Base-by-base conservation (phyloP, 495 filamentous ascomycete genomes). In the Ascobolus immersus region DNA sequence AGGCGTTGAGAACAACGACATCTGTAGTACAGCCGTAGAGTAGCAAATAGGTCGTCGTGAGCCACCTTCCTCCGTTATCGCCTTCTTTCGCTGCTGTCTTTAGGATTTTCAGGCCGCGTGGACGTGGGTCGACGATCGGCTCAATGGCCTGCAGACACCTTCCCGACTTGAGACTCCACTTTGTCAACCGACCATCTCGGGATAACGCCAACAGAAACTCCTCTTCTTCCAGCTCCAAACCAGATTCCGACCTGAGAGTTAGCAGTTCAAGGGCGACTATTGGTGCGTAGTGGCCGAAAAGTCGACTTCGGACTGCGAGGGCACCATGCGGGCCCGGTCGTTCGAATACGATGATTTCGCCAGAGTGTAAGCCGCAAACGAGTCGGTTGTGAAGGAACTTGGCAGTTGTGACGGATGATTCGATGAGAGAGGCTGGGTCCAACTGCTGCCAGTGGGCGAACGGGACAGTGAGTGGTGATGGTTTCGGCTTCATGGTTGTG, bases 391-490 rank as follows among this genome's bases (percentile, higher is more conserved):
- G 20, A 18, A 41, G 32, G 25, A 44, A 36, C 2, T 32, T 38
- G 1, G 45, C 39, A 1, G 28, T 21, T 9, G 45, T 47, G 14
- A 48, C 32, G 2, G n/a, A 23, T 10, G 41, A 33, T 21, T 40
- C 37, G 11, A 31, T 10, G 24, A 39, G 37, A 11, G 38, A 33
- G 23, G 30, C 26, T 10, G 34, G 9, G 6, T 36, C 34, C n/a
- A n/a, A n/a, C n/a, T n/a, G n/a, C n/a, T n/a, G n/a, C 45, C 45
- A 48, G 33, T 48, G 41, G 29, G 40, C 31, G 10, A 44, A 48
- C 5, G 45, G 44, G 26, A 48, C 34, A 4, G 43, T 39, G 29
- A 48, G 44, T 0, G 45, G 33, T 11, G 45, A 35, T 13, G 36
- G 28, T 17, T 40, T 33, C 45, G n/a, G n/a, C n/a, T n/a, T n/a